Evolutionary conservation across 371 early-diverging fungal species (phyloP).

Genomic region (Saksenaea vasiformis): DNA sequence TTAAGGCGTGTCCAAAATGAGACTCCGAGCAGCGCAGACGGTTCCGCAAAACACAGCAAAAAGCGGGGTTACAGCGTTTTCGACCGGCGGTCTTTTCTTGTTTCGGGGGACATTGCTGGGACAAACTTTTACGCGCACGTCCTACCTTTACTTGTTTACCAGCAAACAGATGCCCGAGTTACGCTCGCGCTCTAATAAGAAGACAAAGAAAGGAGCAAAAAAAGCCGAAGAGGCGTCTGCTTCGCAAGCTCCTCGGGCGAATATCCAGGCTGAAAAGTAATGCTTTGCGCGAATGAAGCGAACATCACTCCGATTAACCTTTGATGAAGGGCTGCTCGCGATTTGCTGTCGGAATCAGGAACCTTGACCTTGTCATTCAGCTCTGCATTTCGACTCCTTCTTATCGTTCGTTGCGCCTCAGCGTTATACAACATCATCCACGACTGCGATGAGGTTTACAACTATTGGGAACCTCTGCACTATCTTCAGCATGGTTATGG

Average conservation of each 20-base stretch:
- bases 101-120: too few relatives aligned
- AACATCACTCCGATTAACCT: neutral
- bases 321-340: constrained; percentile 31
- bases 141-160: neutral
- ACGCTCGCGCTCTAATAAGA: constrained; percentile 38
- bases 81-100: too few relatives aligned
- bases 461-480: constrained; percentile 96
- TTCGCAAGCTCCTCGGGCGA: constrained; percentile 8
- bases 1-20: too few relatives aligned
- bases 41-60: too few relatives aligned
- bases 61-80: too few relatives aligned
- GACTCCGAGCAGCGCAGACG: too few relatives aligned
- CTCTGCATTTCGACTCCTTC: constrained; percentile 59
- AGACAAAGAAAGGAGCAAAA: constrained; percentile 22
- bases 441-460: constrained; percentile 96
- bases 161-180: constrained; percentile 20
- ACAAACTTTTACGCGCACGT: neutral
- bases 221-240: constrained; percentile 12
- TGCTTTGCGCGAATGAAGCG: neutral
- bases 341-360: constrained; percentile 36
- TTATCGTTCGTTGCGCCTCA: constrained; percentile 64
- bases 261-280: neutral
- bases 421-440: constrained; percentile 65
- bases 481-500: constrained; percentile 85
- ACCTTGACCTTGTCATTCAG: constrained; percentile 52